Conservation (phyloP, 805 yeast genomes). For the Candida easanensis region DNA sequence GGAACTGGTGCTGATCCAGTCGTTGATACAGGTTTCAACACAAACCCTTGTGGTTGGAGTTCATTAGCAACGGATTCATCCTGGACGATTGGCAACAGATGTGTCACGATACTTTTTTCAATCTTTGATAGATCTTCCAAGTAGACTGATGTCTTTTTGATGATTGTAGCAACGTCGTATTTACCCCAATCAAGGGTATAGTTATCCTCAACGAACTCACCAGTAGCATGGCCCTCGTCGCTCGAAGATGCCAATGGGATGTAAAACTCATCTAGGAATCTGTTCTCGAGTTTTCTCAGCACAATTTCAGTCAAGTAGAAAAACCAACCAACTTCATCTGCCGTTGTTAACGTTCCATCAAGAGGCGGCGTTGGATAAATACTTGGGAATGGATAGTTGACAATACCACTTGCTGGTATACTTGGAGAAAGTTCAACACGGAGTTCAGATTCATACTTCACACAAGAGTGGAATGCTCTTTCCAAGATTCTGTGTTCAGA, state of each 20-base stretch:
- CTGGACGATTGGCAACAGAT: constrained; percentile 15
- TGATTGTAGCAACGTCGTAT: constrained; percentile 12
- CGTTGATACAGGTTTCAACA: constrained; percentile 12
- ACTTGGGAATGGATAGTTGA: constrained; percentile 23
- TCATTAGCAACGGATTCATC: constrained; percentile 14
- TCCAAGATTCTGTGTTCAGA: constrained; percentile 18
- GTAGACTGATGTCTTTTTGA: constrained; percentile 9
- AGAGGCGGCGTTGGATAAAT: constrained; percentile 25
- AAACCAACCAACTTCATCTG: constrained; percentile 26
- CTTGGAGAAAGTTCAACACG: constrained; percentile 26
- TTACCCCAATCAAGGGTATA: constrained; percentile 21
- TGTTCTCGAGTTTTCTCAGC: constrained; percentile 25
- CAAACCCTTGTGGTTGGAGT: constrained; percentile 23
- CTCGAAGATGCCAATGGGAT: constrained; percentile 13
- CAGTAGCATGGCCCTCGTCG: constrained; percentile 6
- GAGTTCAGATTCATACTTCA: constrained; percentile 25
- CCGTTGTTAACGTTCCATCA: constrained; percentile 14
- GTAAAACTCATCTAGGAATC: constrained; percentile 24
- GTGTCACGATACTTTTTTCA: constrained; percentile 18
- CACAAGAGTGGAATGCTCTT: constrained; percentile 24
- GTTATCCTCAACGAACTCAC: constrained; percentile 16
- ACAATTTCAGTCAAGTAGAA: constrained; percentile 26
- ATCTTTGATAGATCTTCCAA: constrained; percentile 21
- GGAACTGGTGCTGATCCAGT: neutral
- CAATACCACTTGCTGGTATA: constrained; percentile 26